Conservation (phyloP, 768 basidiomycete genomes). For the Mycena albidolilacea region DNA sequence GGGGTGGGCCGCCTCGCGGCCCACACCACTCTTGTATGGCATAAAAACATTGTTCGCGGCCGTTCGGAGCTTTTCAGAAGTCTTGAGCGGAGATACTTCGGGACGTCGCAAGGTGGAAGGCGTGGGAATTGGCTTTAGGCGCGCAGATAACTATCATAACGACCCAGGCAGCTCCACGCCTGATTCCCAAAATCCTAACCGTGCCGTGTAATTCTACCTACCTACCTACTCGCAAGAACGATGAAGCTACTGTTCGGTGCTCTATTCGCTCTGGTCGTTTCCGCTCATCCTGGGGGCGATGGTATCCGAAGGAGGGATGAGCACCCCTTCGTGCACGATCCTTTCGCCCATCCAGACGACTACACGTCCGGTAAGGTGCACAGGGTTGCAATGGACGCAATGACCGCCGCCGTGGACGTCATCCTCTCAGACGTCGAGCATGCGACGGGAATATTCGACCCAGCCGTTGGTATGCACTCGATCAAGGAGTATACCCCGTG, state of each 20-base stretch:
- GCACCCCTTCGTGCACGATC: constrained; percentile 32
- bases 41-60: no score
- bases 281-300: not conserved
- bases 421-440: constrained; percentile 27
- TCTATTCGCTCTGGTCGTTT: not conserved
- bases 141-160: no score
- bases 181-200: no score
- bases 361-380: constrained; percentile 37
- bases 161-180: no score
- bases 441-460: constrained; percentile 34
- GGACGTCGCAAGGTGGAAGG: no score
- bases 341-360: constrained; percentile 26
- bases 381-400: constrained; percentile 33
- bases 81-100: no score
- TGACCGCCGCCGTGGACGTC: constrained; percentile 31
- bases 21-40: no score
- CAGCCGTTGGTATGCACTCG: constrained; percentile 16
- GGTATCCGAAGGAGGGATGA: constrained; percentile 32
- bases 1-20: no score
- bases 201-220: no score
- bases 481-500: constrained; percentile 32
- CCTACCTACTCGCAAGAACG: no score
- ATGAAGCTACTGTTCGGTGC: not conserved
- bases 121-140: no score
- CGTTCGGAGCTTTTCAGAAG: no score